These are phyloP conservation scores for Teratosphaeriaceae sp. DNA, from an alignment of 2,329 filamentous ascomycete genomes.

Conservation along the genomic window DNA sequence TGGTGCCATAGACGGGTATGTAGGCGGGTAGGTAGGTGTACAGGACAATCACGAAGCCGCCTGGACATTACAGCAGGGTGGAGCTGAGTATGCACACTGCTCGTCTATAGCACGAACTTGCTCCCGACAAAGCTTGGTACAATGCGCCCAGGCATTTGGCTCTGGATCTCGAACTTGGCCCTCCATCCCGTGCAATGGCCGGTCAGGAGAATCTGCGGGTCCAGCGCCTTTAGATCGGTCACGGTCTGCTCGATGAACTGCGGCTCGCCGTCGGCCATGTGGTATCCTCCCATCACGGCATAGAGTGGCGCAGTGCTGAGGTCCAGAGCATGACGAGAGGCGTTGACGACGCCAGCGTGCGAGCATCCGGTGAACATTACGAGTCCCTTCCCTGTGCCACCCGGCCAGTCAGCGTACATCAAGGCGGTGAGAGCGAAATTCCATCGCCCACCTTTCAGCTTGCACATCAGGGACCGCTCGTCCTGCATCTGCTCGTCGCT, in stretches of 20 bases:
- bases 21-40: too few species aligned
- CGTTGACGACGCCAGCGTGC: conserved; percentile 25
- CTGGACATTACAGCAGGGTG: not conserved
- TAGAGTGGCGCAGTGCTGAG: conserved; percentile 19
- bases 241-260: conserved; percentile 16
- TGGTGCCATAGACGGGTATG: not conserved
- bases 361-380: conserved; percentile 25
- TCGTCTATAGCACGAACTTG: conserved; percentile 16
- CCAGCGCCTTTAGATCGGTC: conserved; percentile 16
- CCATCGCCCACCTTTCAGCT: conserved; percentile 21
- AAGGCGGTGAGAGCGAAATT: not conserved
- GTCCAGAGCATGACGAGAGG: conserved; percentile 16
- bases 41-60: too few species aligned
- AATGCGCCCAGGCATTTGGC: conserved; percentile 19
- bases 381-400: conserved; percentile 18
- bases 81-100: not conserved
- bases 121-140: conserved; percentile 23
- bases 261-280: conserved; percentile 22
- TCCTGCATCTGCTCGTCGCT: conserved; percentile 17
- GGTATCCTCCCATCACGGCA: conserved; percentile 25
- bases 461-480: conserved; percentile 24
- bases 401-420: not conserved
- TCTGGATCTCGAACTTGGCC: conserved; percentile 22
- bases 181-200: conserved; percentile 26
- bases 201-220: conserved; percentile 17